Evolutionary conservation across 306 rosid genomes (phyloP).

Genomic region (Prunus campanulata): DNA sequence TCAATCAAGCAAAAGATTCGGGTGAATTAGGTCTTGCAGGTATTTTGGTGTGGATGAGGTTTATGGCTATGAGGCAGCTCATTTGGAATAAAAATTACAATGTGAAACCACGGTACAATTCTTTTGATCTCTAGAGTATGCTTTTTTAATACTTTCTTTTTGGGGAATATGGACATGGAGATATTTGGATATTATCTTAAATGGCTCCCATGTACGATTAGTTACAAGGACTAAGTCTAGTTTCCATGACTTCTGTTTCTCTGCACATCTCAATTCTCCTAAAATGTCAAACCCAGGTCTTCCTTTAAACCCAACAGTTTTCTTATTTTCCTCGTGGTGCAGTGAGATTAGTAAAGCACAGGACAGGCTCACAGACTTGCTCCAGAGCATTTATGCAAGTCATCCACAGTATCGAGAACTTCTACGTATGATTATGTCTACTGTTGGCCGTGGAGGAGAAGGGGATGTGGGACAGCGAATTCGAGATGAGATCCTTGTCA

Average conservation of each 20-base stretch:
- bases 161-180: conserved; percentile 17
- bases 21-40: conserved; percentile 82
- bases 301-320: conserved; percentile 22
- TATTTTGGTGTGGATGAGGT: conserved; percentile 97
- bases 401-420: conserved; percentile 75
- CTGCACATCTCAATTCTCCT: background rate
- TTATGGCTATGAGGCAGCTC: conserved; percentile 98
- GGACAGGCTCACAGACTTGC: conserved; percentile 86
- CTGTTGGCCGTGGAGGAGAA: conserved; percentile 98
- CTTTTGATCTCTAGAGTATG: conserved; percentile 15
- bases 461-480: conserved; percentile 99
- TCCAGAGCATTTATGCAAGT: conserved; percentile 65
- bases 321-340: conserved; percentile 30
- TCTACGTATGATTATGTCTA: conserved; percentile 86
- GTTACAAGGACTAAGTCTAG: background rate
- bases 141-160: background rate
- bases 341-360: conserved; percentile 98
- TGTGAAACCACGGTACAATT: conserved; percentile 92
- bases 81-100: conserved; percentile 98
- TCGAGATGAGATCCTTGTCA: conserved; percentile 94
- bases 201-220: conserved; percentile 14
- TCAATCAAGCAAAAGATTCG: conserved; percentile 68
- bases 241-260: conserved; percentile 7
- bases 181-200: conserved; percentile 4
- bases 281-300: background rate